A percentile compares a stretch with the other conserved stretches of the same genome.
Conservation (phyloP, 495 filamentous ascomycete species). For the Alectoria sarmentosa region DNA sequence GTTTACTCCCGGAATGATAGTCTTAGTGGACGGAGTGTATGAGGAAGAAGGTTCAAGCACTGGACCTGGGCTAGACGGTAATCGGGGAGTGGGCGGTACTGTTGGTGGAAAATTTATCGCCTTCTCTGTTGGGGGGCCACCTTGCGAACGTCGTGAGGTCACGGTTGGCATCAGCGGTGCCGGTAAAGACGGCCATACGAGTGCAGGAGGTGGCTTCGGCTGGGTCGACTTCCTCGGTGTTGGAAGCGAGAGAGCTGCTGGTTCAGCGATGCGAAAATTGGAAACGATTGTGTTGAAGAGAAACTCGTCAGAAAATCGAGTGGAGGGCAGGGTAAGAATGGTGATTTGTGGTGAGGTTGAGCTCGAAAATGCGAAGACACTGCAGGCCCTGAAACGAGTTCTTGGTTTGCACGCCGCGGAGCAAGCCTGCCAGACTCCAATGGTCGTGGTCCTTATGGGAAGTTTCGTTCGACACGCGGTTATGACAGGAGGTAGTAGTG, state of each 20-base stretch:
- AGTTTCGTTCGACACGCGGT: conserved; percentile 74
- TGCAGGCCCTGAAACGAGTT: conserved; percentile 71
- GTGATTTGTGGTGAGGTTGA: conserved; percentile 75
- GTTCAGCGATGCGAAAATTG: conserved; percentile 71
- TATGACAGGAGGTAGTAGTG: conserved; percentile 59
- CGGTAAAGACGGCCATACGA: conserved; percentile 44
- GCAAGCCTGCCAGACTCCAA: conserved; percentile 57
- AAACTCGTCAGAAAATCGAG: conserved; percentile 28
- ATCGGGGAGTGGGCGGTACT: conserved; percentile 74
- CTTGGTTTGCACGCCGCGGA: conserved; percentile 61
- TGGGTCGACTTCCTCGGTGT: conserved; percentile 95
- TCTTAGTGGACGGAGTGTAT: conserved; percentile 88
- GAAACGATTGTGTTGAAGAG: conserved; percentile 36
- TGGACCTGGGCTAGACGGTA: conserved; percentile 61
- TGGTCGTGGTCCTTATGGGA: conserved; percentile 72
- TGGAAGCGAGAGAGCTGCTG: conserved; percentile 80
- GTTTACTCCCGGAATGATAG: conserved; percentile 92
- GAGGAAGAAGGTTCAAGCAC: conserved; percentile 75
- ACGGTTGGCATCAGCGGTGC: conserved; percentile 62
- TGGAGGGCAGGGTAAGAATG: conserved; percentile 43
- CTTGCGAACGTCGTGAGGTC: conserved; percentile 73
- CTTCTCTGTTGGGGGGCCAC: conserved; percentile 81
- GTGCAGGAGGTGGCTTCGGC: conserved; percentile 75
- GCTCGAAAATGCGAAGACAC: conserved; percentile 69
- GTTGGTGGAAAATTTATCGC: conserved; percentile 86